Evolutionary conservation across 352 stramenopile species (phyloP), one percentile per base, ranked within the genome.

Genomic region (Pythium phragmiticola): DNA sequence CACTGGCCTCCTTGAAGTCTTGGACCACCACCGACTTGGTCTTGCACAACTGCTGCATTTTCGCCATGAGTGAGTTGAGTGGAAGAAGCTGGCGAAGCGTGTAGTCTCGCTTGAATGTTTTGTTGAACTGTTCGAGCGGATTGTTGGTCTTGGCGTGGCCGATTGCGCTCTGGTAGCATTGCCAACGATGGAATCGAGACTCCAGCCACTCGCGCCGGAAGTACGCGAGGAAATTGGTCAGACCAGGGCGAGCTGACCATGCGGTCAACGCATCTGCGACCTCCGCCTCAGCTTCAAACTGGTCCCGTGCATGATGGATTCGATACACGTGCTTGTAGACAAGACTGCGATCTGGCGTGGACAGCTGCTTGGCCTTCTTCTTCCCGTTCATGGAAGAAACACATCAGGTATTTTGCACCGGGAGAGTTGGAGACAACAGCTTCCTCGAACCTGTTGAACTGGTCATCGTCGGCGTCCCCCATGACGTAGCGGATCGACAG

Each of bases 311-410:
- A 30, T 62, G 60, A 36, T 71, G 63, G 0, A 78, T 50, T 9
- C 66, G 50, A 26, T 74, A 69, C 5, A 72, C 34, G 8, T 66
- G 56, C 4, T 54, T 52, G 42, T 51, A 69, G 0, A 69, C 60
- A 4, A 53, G 51, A 2, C 14, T 37, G 34, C 28, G 46, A 21
- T 50, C 57, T 9, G 53, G 16, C 12, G 45, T 37, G 26, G 14
- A 36, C 39, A 73, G 19, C 0, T 41, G 2, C 3, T 46, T 47
- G 26, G 49, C 12, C 2, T 17, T 21, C 23, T 70, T 65, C 41
- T 60, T 60, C 0, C 70, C 41, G 9, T 77, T 75, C 60, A 36
- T 75, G 64, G n/a, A 71, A 75, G 33, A 67, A 77, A 14, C 62
- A 76, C 65, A 76, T 72, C 0, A 71, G 43, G 7, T 68, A 72